These are phyloP conservation scores for Aspergillus bombycis DNA, from an alignment of 2,329 filamentous ascomycete species.

Conservation along the genomic window DNA sequence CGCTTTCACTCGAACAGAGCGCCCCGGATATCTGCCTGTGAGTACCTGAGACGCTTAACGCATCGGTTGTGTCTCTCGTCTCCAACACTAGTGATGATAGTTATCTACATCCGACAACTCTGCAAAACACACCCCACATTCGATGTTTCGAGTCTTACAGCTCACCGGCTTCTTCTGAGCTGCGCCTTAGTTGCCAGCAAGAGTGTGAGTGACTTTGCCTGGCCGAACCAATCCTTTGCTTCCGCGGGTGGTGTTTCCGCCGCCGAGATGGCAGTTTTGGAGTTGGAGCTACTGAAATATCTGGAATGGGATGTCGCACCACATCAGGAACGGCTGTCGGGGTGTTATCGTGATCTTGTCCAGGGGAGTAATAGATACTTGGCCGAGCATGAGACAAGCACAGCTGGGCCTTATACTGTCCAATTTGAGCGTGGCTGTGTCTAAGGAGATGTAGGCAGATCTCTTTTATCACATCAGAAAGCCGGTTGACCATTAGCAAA, in stretches of 20 bases:
- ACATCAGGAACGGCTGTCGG: background rate
- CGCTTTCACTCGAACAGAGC: background rate
- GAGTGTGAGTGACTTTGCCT: background rate
- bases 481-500: background rate
- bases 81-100: background rate
- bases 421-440: background rate
- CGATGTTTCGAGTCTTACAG: background rate
- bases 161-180: background rate
- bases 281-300: background rate
- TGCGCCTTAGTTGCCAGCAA: background rate
- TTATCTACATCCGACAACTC: background rate
- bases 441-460: background rate
- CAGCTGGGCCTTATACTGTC: background rate
- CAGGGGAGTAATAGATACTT: background rate
- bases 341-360: background rate
- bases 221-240: background rate
- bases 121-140: background rate
- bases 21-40: background rate
- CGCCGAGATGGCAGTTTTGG: background rate
- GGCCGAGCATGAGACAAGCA: background rate
- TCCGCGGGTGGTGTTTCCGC: background rate
- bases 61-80: background rate
- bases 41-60: background rate
- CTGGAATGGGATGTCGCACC: background rate
- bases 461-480: background rate